Base-by-base conservation (phyloP, 352 stramenopile species). In the Phytophthora kernoviae region DNA sequence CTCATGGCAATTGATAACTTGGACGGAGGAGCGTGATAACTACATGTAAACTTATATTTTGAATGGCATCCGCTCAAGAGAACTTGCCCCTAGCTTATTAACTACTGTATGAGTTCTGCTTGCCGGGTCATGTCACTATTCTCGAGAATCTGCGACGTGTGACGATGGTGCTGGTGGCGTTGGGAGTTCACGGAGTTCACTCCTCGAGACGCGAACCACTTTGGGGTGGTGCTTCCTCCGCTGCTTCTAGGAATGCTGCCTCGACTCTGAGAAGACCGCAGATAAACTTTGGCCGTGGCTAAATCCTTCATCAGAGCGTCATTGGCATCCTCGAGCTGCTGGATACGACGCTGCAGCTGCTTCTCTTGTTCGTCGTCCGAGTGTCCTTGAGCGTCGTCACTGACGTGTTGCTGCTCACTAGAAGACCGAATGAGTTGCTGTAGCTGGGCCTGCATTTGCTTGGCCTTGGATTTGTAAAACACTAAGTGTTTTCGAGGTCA, bases 391-490 rank as follows among this genome's bases (percentile, higher is more conserved):
- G 20, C 24, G 3, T 34, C 47, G 4, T 58, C 49, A 5, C 30
- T 32, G 49, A 34, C 15, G 64, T 45, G 41, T 77, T 85, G 49
- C 60, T 77, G 21, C 39, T 81, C 48, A 56, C 39, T 70, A 21
- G 79, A 90, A 36, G 82, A 75, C 0, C 80, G 78, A 47, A 94
- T 90, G 14, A 92, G 71, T 62, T 92, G 81, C 65, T 90, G 81
- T 12, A 94, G 55, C 62, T 94, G 86, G n/a, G 64, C 53, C 46
- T 94, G 86, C 77, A 91, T 88, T 55, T 94, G 84, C 57, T 94
- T 92, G 26, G 84, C 81, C 49, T 94, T 94, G 15, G 81, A 79
- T 53, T 94, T 93, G 81, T 92, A 94, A 49, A 94, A 90, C 40
- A 93, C 81, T 5, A 94, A 27, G 62, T 94, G 84, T 92, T 94